These are phyloP conservation scores for Abrus precatorius DNA, from an alignment of 306 rosid species.

Conservation along the genomic window DNA sequence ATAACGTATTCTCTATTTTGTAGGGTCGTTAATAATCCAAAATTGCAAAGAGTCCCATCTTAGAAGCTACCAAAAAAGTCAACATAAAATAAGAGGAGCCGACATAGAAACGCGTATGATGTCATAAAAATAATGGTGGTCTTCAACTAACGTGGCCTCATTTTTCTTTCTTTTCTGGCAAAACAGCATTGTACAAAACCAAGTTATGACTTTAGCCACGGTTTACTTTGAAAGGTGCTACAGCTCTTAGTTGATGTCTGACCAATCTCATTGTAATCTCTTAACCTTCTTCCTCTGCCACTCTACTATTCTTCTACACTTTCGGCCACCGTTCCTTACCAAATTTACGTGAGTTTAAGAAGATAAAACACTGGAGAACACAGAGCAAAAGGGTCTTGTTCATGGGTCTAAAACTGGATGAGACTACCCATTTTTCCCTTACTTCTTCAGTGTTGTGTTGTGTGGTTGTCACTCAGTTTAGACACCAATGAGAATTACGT, in stretches of 20 bases:
- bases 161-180: constrained; percentile 28
- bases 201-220: constrained; percentile 18
- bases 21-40: constrained; percentile 46
- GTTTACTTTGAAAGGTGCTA: constrained; percentile 48
- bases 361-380: constrained; percentile 15
- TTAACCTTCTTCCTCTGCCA: constrained; percentile 15
- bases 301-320: constrained; percentile 12
- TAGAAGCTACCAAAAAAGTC: constrained; percentile 46
- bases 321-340: not conserved
- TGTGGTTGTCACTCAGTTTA: constrained; percentile 17
- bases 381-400: constrained; percentile 36
- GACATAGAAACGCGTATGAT: constrained; percentile 42
- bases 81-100: not conserved
- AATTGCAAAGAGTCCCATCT: constrained; percentile 26
- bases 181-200: constrained; percentile 3
- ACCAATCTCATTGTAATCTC: constrained; percentile 3
- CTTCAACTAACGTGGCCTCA: not conserved
- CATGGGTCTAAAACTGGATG: constrained; percentile 41
- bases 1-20: not conserved
- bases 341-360: constrained; percentile 3
- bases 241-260: not conserved
- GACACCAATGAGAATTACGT: constrained; percentile 51
- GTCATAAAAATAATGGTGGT: constrained; percentile 26
- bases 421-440: constrained; percentile 5
- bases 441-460: constrained; percentile 22